These are phyloP conservation scores for Pythium rhizo-oryzae DNA, from an alignment of 352 stramenopile genomes.

Conservation along the genomic window DNA sequence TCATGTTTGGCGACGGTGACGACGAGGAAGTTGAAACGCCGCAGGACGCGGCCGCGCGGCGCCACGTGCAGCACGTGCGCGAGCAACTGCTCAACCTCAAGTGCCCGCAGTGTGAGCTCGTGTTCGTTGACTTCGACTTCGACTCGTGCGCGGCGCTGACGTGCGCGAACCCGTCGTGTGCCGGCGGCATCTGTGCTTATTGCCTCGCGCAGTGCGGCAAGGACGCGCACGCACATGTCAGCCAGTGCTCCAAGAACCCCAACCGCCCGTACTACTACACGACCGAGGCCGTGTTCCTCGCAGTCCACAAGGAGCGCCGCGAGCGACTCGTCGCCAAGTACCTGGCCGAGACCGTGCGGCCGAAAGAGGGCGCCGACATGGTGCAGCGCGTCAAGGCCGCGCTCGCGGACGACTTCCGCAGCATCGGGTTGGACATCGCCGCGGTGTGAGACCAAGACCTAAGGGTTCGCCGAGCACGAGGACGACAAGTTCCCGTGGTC, in stretches of 20 bases:
- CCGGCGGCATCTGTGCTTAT: constrained; percentile 29
- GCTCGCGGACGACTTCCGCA: constrained; percentile 17
- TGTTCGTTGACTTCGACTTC: constrained; percentile 37
- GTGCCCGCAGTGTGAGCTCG: constrained; percentile 27
- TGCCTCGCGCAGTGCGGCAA: constrained; percentile 26
- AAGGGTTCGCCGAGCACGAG: too few species aligned
- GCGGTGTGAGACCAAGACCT: neutral
- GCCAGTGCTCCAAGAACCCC: constrained; percentile 25
- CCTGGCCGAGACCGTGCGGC: neutral
- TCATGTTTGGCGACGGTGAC: constrained; percentile 3
- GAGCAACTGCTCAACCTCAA: constrained; percentile 29
- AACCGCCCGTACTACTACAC: constrained; percentile 32
- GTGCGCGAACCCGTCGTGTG: constrained; percentile 28
- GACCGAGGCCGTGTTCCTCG: constrained; percentile 27
- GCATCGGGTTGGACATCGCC: constrained; percentile 8
- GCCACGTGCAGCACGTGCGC: constrained; percentile 25
- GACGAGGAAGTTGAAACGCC: constrained; percentile 7
- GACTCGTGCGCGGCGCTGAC: constrained; percentile 33
- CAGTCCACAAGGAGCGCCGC: constrained; percentile 26
- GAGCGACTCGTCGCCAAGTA: constrained; percentile 17
- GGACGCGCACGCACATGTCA: constrained; percentile 30
- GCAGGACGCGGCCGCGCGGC: constrained; percentile 3
- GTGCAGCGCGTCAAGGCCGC: constrained; percentile 15
- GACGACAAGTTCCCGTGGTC: too few species aligned
- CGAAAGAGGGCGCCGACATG: constrained; percentile 14